Conservation (phyloP, 2,329 filamentous ascomycete genomes). For the Ophiostoma sp. region DNA sequence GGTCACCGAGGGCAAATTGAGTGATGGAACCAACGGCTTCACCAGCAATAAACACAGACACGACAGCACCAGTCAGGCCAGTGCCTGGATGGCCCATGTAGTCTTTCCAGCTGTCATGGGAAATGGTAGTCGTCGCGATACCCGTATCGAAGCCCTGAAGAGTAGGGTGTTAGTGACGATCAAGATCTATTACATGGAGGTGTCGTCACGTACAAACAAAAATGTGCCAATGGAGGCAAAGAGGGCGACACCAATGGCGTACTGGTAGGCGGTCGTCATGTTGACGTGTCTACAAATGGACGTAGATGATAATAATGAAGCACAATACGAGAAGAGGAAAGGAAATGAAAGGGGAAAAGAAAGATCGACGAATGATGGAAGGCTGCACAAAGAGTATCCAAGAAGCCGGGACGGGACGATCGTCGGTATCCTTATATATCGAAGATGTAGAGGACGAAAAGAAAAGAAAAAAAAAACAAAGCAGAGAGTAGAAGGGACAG, state of each 20-base stretch:
- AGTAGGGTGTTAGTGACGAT: background rate
- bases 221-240: constrained; percentile 63
- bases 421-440: background rate
- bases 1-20: constrained; percentile 56
- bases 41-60: constrained; percentile 60
- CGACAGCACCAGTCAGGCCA: constrained; percentile 57
- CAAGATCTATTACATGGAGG: too few species aligned
- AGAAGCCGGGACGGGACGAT: background rate
- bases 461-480: background rate
- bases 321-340: background rate
- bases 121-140: constrained; percentile 47
- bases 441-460: background rate
- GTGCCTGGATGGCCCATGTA: constrained; percentile 59
- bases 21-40: constrained; percentile 57
- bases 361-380: background rate
- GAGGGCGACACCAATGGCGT: constrained; percentile 45
- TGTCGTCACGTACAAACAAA: constrained; percentile 53
- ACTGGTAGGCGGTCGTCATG: constrained; percentile 12
- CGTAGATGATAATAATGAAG: background rate
- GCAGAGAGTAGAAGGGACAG: background rate
- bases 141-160: constrained; percentile 8
- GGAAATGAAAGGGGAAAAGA: background rate
- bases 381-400: background rate
- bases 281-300: background rate
- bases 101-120: constrained; percentile 59